Evolutionary conservation across 2,329 filamentous ascomycete genomes (phyloP).

Genomic region (Aspergillus pseudoviridinutans): DNA sequence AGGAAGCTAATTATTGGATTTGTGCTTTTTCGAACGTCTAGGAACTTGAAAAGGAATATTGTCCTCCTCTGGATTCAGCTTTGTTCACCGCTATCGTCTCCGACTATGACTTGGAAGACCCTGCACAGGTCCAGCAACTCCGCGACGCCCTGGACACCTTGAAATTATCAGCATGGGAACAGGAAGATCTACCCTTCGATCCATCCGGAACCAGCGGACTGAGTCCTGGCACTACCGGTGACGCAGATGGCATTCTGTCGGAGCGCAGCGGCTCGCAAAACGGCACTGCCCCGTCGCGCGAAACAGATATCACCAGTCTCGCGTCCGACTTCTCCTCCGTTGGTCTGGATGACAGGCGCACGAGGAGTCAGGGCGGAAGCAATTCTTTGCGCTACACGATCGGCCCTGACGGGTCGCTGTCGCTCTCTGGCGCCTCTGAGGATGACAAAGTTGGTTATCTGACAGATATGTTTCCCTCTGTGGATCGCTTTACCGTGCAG

Average conservation of each 20-base stretch:
- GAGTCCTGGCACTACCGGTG: constrained; percentile 19
- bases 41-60: constrained; percentile 63
- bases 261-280: constrained; percentile 27
- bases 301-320: constrained; percentile 49
- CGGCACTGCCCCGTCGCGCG: constrained; percentile 38
- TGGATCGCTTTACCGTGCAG: constrained; percentile 63
- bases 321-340: constrained; percentile 44
- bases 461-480: constrained; percentile 65
- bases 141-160: constrained; percentile 61
- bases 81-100: constrained; percentile 70
- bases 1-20: background rate
- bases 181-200: constrained; percentile 64
- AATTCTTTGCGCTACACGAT: constrained; percentile 24
- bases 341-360: constrained; percentile 23
- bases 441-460: constrained; percentile 63
- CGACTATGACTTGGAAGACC: constrained; percentile 64
- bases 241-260: constrained; percentile 20
- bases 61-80: constrained; percentile 70
- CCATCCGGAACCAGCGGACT: constrained; percentile 64
- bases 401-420: constrained; percentile 24
- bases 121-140: constrained; percentile 51
- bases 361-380: constrained; percentile 10
- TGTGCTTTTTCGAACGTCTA: constrained; percentile 8
- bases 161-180: constrained; percentile 67
- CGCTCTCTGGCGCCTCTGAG: constrained; percentile 30